A percentile compares a stretch with the other conserved stretches of the same genome.
Evolutionary conservation across 768 basidiomycete genomes (phyloP).

Genomic region (Lentinula edodes): DNA sequence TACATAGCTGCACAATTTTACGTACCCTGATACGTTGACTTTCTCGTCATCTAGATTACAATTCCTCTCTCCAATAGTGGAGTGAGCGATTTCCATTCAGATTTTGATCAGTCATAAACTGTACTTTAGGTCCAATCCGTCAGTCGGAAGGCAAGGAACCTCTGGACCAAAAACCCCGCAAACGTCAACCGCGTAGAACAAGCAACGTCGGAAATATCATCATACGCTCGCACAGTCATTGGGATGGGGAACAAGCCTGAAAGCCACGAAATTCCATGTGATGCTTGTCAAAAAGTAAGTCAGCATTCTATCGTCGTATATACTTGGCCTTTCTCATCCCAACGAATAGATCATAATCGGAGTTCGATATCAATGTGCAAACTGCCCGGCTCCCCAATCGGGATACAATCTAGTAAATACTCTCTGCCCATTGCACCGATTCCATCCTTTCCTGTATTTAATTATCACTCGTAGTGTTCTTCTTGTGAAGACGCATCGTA

Average conservation of each 20-base stretch:
- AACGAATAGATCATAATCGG: conserved; percentile 62
- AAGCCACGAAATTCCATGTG: conserved; percentile 60
- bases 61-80: conserved; percentile 71
- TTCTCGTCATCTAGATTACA: conserved; percentile 63
- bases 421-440: not conserved
- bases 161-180: conserved; percentile 76
- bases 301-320: not conserved
- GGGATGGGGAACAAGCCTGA: conserved; percentile 39
- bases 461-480: conserved; percentile 51
- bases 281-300: conserved; percentile 53
- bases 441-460: not conserved
- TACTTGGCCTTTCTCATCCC: not conserved
- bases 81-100: conserved; percentile 27
- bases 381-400: conserved; percentile 71
- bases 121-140: conserved; percentile 50
- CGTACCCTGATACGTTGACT: not conserved
- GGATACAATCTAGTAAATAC: conserved; percentile 68
- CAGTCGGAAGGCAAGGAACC: conserved; percentile 64
- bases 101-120: not conserved
- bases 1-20: conserved; percentile 17
- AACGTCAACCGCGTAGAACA: conserved; percentile 42
- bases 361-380: conserved; percentile 83
- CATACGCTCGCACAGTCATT: conserved; percentile 62
- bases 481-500: conserved; percentile 78
- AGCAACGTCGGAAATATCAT: conserved; percentile 40